Conservation (phyloP, 2,329 filamentous ascomycete genomes). For the Phialophora expanda region DNA sequence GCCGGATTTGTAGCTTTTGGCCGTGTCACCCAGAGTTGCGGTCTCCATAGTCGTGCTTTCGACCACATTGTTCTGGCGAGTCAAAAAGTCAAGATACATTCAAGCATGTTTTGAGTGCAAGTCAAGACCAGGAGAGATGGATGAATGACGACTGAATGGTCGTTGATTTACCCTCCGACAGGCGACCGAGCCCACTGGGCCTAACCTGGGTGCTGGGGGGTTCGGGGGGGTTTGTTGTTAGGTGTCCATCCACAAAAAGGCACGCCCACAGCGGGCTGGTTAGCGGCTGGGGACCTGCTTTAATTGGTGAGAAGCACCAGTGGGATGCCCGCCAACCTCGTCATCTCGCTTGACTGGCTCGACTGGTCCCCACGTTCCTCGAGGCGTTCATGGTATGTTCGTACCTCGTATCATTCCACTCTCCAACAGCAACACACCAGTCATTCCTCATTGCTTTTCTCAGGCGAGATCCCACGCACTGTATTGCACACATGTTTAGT, state of each 20-base stretch:
- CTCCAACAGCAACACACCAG: slow-evolving; percentile 7
- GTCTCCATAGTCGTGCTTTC: not conserved
- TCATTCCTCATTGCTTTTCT: slow-evolving; percentile 17
- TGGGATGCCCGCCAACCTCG: slow-evolving; percentile 1
- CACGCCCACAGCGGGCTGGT: not conserved
- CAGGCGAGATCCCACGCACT: slow-evolving; percentile 9
- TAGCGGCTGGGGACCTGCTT: not conserved
- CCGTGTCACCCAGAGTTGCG: not conserved
- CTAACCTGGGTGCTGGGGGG: slow-evolving; percentile 13
- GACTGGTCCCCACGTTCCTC: not conserved
- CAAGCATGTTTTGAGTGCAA: not conserved
- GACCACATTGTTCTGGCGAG: not conserved
- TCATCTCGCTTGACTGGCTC: slow-evolving; percentile 16
- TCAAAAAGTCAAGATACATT: not conserved
- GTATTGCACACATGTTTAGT: slow-evolving; percentile 5
- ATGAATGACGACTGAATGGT: not conserved
- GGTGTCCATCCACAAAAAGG: not conserved
- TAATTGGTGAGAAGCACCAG: slow-evolving; percentile 6
- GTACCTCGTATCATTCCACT: slow-evolving; percentile 20
- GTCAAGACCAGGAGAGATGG: slow-evolving; percentile 5
- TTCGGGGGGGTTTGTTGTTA: slow-evolving; percentile 7
- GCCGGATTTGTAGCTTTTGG: not conserved
- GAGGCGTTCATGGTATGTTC: not conserved
- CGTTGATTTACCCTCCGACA: slow-evolving; percentile 22
- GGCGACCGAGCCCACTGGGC: slow-evolving; percentile 5